These are phyloP conservation scores for Ceratocystis destructans DNA, from an alignment of 2,329 filamentous ascomycete species.

Conservation along the genomic window DNA sequence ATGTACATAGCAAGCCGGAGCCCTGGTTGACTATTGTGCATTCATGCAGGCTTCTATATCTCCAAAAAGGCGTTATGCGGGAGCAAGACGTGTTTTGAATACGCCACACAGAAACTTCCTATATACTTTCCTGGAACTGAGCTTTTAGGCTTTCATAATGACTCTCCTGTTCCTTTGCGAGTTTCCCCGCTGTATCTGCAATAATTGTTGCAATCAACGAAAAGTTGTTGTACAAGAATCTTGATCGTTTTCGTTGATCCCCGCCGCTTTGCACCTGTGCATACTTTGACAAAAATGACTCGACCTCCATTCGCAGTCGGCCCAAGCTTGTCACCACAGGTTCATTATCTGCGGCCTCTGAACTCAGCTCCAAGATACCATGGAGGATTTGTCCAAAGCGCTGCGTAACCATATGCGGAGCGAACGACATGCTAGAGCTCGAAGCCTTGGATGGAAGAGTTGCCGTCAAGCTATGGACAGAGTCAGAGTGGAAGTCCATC, in stretches of 20 bases:
- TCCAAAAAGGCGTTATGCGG: neutral
- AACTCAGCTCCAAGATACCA: constrained; percentile 67
- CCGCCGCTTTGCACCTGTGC: constrained; percentile 51
- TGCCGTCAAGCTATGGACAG: constrained; percentile 51
- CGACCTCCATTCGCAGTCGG: constrained; percentile 66
- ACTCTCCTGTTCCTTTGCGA: constrained; percentile 59
- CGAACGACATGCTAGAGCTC: constrained; percentile 38
- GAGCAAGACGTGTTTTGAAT: neutral
- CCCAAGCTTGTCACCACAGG: constrained; percentile 71
- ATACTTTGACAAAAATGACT: constrained; percentile 65
- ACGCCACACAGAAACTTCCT: neutral
- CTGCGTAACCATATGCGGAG: constrained; percentile 84
- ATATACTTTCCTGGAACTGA: constrained; percentile 37
- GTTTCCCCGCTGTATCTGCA: constrained; percentile 57
- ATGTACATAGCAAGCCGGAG: neutral
- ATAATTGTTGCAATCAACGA: constrained; percentile 89
- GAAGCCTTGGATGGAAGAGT: constrained; percentile 35
- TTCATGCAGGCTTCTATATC: neutral
- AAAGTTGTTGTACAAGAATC: constrained; percentile 94
- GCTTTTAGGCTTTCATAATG: constrained; percentile 58
- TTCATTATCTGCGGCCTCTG: constrained; percentile 88
- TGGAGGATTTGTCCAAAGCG: constrained; percentile 89
- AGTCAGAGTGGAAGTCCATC: constrained; percentile 87
- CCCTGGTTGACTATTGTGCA: neutral
- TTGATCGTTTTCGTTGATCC: constrained; percentile 66